Evolutionary conservation across 352 stramenopile species (phyloP), one percentile per base, ranked within the genome.

Genomic region (Pythium sp.): DNA sequence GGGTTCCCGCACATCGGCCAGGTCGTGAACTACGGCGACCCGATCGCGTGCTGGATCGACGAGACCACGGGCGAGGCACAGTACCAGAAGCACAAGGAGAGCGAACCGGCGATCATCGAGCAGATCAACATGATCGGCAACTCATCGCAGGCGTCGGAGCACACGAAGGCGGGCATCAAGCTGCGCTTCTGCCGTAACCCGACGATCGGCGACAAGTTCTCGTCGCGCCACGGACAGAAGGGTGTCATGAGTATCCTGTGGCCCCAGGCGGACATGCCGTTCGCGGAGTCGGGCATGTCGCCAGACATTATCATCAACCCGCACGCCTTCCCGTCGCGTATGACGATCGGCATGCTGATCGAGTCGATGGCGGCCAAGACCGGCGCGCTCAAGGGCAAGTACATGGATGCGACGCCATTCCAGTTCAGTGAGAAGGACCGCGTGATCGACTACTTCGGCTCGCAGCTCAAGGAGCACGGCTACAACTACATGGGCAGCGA

Each of bases 221-320:
- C 93, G 38, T 98, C 92, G 70, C 94, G 98, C 67, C 98, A 99
- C 82, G 98, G 98, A 62, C 98, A 99, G 82, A 99, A 99, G 81
- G 98, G 98, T 79, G 97, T 99, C 22, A 89, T 99, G 71, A 99
- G 95, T 88, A 98, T 99, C 71, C 70, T 99, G 62, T 99, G 97
- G 97, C 98, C 98, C 5, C 97, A 99, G 76, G 87, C 90, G 11
- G 97, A 99, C 76, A 99, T 99, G 98, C 98, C 98, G 8, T 99
- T 99, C 82, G 98, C 96, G 24, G 98, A 99, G 80, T 98, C 91
- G 64, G 98, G 98, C 24, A 99, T 99, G 67, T 98, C 87, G 28
- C 98, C 98, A 2, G 98, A 99, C 84, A 85, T 99, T 55, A 99
- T 99, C 77, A 99, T 99, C 82, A 99, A 99, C 81, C 98, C 98